A percentile compares a stretch with the other conserved stretches of the same genome.
Evolutionary conservation across 768 basidiomycete genomes (phyloP).

Genomic region (Asterophora parasitica): DNA sequence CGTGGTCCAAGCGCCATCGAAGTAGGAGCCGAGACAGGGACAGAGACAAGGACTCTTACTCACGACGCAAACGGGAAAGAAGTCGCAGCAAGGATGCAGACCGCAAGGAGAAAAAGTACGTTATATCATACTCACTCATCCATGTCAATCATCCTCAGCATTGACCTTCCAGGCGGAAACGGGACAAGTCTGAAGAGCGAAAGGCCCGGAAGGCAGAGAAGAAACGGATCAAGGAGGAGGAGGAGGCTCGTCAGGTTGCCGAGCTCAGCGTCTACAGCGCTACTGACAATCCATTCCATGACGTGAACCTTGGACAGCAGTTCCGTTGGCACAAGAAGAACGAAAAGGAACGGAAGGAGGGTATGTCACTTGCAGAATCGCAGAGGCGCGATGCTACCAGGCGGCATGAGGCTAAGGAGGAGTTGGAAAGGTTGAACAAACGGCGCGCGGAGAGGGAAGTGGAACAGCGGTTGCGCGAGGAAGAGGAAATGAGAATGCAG

Average conservation of each 20-base stretch:
- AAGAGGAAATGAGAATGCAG: constrained; percentile 88
- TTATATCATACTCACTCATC: neutral
- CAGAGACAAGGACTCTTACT: constrained; percentile 17
- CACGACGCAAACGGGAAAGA: constrained; percentile 26
- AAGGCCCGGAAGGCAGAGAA: constrained; percentile 86
- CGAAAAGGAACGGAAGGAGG: constrained; percentile 91
- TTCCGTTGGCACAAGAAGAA: constrained; percentile 99
- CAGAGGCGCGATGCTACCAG: constrained; percentile 75
- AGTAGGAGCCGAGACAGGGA: constrained; percentile 23
- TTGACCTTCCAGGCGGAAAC: constrained; percentile 53
- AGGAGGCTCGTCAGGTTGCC: constrained; percentile 87
- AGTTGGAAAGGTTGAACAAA: constrained; percentile 86
- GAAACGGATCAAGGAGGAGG: constrained; percentile 75
- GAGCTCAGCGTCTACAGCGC: constrained; percentile 96
- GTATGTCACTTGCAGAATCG: constrained; percentile 73
- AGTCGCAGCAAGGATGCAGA: constrained; percentile 37
- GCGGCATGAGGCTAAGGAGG: constrained; percentile 90
- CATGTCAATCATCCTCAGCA: neutral
- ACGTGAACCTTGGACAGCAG: constrained; percentile 92
- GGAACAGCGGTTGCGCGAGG: constrained; percentile 82
- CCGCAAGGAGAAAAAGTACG: constrained; percentile 44
- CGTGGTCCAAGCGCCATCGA: constrained; percentile 24
- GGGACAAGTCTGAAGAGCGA: constrained; percentile 85
- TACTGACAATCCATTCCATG: constrained; percentile 97
- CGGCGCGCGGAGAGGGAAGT: constrained; percentile 90